A percentile compares a stretch with the other conserved stretches of the same genome.
These are phyloP conservation scores for Candida hispaniensis DNA, from an alignment of 805 yeast species.

Conservation along the genomic window DNA sequence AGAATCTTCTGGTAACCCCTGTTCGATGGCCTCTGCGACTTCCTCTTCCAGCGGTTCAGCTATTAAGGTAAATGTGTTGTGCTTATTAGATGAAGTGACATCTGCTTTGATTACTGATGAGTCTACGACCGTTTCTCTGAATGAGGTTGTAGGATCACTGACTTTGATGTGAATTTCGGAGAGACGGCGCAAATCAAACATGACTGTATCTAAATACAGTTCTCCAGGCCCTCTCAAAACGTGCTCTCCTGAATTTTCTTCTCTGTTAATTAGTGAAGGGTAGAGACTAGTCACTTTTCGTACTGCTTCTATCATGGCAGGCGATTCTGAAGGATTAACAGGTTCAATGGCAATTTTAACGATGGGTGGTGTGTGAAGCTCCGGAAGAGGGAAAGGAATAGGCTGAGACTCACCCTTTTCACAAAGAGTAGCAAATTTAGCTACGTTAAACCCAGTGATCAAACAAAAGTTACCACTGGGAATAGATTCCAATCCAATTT, in stretches of 20 bases:
- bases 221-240: constrained; percentile 78
- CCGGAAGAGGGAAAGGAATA: constrained; percentile 29
- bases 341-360: constrained; percentile 82
- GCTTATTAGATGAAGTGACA: constrained; percentile 44
- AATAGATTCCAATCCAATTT: constrained; percentile 41
- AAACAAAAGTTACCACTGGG: constrained; percentile 60
- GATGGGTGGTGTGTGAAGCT: constrained; percentile 40
- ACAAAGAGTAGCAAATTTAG: constrained; percentile 51
- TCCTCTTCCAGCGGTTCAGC: constrained; percentile 62
- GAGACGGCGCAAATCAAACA: constrained; percentile 61
- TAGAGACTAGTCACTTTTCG: constrained; percentile 52
- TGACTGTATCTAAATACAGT: constrained; percentile 67
- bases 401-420: constrained; percentile 31
- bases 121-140: constrained; percentile 64
- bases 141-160: constrained; percentile 72
- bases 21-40: constrained; percentile 47
- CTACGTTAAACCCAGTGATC: constrained; percentile 53
- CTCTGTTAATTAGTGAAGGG: constrained; percentile 54
- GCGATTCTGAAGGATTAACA: constrained; percentile 62
- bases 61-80: constrained; percentile 51
- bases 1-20: constrained; percentile 27
- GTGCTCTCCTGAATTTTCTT: constrained; percentile 85
- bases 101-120: constrained; percentile 60
- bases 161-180: constrained; percentile 64
- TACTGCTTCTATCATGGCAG: constrained; percentile 60